phyloP scores from a whole-genome alignment of 164 flowering plant species.

The Liriodendron chinense region DNA sequence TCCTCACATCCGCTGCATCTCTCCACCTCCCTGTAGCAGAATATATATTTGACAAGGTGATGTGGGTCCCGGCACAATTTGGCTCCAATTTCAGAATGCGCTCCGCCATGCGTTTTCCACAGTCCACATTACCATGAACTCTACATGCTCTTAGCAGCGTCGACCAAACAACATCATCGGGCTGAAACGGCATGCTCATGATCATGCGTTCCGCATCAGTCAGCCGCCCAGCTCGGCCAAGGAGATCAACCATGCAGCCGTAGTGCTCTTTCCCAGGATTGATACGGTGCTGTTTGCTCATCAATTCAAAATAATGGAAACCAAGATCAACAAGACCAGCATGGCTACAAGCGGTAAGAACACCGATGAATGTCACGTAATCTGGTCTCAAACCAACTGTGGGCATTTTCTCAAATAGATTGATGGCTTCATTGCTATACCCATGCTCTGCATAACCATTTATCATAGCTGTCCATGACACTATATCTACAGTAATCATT shows the following conservation, averaged over 20 bases:
- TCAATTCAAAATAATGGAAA: slow-evolving; percentile 54
- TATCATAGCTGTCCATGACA: slow-evolving; percentile 93
- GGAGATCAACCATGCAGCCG: slow-evolving; percentile 90
- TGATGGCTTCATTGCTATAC: slow-evolving; percentile 60
- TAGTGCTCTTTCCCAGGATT: slow-evolving; percentile 78
- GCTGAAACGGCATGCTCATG: slow-evolving; percentile 59
- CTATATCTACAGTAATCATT: slow-evolving; percentile 38
- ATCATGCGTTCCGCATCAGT: slow-evolving; percentile 76
- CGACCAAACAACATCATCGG: slow-evolving; percentile 90
- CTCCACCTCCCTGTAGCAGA: slow-evolving; percentile 68
- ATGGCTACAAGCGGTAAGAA: slow-evolving; percentile 82
- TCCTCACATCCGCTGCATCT: slow-evolving; percentile 71
- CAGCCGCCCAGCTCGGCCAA: slow-evolving; percentile 72
- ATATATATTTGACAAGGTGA: slow-evolving; percentile 67
- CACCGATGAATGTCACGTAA: slow-evolving; percentile 74
- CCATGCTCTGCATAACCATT: slow-evolving; percentile 96
- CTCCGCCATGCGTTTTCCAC: slow-evolving; percentile 62
- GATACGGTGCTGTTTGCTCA: slow-evolving; percentile 44
- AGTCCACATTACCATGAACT: slow-evolving; percentile 61
- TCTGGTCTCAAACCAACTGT: slow-evolving; percentile 65
- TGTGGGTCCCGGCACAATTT: slow-evolving; percentile 70
- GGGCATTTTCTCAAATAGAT: slow-evolving; percentile 59
- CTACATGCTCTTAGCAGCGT: slow-evolving; percentile 71
- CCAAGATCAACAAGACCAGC: slow-evolving; percentile 83
- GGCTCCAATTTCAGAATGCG: slow-evolving; percentile 56